phyloP scores from a whole-genome alignment of 1,139 yeast genomes.

The Suhomyces panamericanus region DNA sequence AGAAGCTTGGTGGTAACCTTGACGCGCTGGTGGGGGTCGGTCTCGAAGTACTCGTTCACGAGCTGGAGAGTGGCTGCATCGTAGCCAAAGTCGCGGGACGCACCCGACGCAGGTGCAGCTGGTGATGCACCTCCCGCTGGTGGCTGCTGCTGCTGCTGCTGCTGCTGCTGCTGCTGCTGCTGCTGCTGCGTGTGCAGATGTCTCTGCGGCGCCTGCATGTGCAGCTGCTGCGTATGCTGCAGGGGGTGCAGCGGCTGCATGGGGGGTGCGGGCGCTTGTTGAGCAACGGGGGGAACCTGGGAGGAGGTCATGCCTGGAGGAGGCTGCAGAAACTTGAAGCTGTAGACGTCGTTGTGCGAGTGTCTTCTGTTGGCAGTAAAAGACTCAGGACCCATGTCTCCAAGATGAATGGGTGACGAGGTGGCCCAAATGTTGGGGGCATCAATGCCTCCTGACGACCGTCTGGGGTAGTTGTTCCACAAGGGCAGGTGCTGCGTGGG shows the following conservation, averaged over 20 bases:
- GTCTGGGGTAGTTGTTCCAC: constrained; percentile 6
- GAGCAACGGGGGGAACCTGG: background rate
- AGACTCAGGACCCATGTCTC: constrained; percentile 6
- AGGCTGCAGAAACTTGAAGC: constrained; percentile 1
- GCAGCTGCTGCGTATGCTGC: background rate
- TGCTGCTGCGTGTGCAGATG: background rate
- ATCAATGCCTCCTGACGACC: constrained; percentile 13
- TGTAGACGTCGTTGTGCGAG: constrained; percentile 28
- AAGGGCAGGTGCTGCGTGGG: constrained; percentile 6
- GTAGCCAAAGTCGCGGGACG: constrained; percentile 2
- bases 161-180: background rate
- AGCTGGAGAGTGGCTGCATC: constrained; percentile 17
- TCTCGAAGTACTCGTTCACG: constrained; percentile 38
- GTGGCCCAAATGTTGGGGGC: constrained; percentile 16
- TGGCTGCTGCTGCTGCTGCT: background rate
- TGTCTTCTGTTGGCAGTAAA: constrained; percentile 22
- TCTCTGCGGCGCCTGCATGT: background rate
- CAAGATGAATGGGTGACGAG: constrained; percentile 4
- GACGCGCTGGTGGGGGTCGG: constrained; percentile 44
- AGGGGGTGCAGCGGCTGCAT: background rate
- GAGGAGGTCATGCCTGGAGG: background rate
- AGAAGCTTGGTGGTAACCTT: constrained; percentile 27
- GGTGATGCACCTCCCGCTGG: background rate
- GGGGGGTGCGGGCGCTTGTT: background rate
- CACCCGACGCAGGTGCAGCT: background rate